Percentiles rank a stretch among this genome's conserved stretches.
Conservation (phyloP, 2,329 filamentous ascomycete genomes). For the Hypoxylon sp. region DNA sequence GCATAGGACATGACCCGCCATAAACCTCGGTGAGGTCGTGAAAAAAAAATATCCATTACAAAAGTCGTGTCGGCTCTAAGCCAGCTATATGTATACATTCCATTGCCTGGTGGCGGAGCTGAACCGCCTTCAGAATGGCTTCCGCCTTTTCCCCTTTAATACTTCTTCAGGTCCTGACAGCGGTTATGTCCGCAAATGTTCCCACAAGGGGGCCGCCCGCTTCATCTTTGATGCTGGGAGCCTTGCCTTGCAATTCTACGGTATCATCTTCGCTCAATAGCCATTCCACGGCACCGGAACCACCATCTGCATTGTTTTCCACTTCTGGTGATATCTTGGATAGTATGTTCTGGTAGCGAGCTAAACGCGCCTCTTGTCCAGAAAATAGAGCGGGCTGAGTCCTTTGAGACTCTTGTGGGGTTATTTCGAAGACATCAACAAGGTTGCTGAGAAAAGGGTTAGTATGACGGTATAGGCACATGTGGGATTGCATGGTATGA, state of each 20-base stretch:
- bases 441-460: slow-evolving; percentile 67
- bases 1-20: slow-evolving; percentile 35
- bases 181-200: slow-evolving; percentile 73
- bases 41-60: slow-evolving; percentile 21
- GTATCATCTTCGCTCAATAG: slow-evolving; percentile 65
- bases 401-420: slow-evolving; percentile 63
- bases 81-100: slow-evolving; percentile 12
- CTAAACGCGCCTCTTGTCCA: slow-evolving; percentile 69
- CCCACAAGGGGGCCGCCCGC: slow-evolving; percentile 67
- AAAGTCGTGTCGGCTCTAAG: slow-evolving; percentile 22
- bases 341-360: slow-evolving; percentile 74
- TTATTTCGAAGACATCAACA: slow-evolving; percentile 77
- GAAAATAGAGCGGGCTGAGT: slow-evolving; percentile 55
- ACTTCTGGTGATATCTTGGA: slow-evolving; percentile 70
- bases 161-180: slow-evolving; percentile 62
- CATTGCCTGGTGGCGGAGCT: slow-evolving; percentile 16
- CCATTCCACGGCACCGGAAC: slow-evolving; percentile 66
- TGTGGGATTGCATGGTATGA: slow-evolving; percentile 44
- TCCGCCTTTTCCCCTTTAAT: slow-evolving; percentile 30
- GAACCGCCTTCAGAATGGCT: slow-evolving; percentile 10
- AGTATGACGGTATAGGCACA: slow-evolving; percentile 39
- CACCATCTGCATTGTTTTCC: slow-evolving; percentile 58
- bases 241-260: slow-evolving; percentile 61
- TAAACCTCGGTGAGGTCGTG: slow-evolving; percentile 18
- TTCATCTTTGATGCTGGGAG: slow-evolving; percentile 58